Conservation (phyloP, 345 rosid genomes). For the Garcia nutans region DNA sequence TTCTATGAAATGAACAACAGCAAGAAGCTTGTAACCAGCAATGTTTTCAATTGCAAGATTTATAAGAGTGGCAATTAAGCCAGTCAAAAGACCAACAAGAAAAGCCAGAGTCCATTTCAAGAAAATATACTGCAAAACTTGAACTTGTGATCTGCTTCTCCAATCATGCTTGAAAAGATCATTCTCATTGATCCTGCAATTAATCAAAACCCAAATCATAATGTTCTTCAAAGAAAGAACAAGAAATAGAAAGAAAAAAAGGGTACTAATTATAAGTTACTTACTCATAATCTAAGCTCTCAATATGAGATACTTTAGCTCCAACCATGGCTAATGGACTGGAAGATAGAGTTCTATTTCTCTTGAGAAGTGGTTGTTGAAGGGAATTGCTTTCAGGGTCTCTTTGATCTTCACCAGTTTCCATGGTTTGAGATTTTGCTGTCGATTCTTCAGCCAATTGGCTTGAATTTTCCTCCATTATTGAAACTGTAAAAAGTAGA, state of each 20-base stretch:
- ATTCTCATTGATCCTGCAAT: slow-evolving; percentile 81
- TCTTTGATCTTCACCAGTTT: slow-evolving; percentile 44
- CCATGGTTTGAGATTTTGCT: slow-evolving; percentile 14
- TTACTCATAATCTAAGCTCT: slow-evolving; percentile 93
- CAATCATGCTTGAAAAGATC: slow-evolving; percentile 95
- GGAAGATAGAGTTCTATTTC: slow-evolving; percentile 68
- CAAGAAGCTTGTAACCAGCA: slow-evolving; percentile 86
- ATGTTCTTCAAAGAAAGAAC: not conserved
- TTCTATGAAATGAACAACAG: slow-evolving; percentile 54
- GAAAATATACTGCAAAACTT: slow-evolving; percentile 80
- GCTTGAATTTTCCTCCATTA: slow-evolving; percentile 50
- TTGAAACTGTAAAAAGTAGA: slow-evolving; percentile 11
- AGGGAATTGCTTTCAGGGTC: slow-evolving; percentile 67
- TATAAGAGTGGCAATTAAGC: slow-evolving; percentile 77
- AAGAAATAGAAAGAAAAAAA: not conserved
- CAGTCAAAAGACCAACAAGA: slow-evolving; percentile 81
- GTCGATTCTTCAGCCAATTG: slow-evolving; percentile 22
- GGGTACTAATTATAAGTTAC: not conserved
- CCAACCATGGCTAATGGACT: slow-evolving; percentile 81
- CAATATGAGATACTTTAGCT: slow-evolving; percentile 77
- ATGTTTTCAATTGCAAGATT: slow-evolving; percentile 89
- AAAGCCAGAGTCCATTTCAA: slow-evolving; percentile 77
- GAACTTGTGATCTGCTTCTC: slow-evolving; percentile 82
- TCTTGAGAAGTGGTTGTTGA: slow-evolving; percentile 71
- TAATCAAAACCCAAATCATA: not conserved